Evolutionary conservation across 176 grass and related monocot genomes (phyloP), one percentile per base, ranked within the genome.

Genomic region (Elaeis guineensis): DNA sequence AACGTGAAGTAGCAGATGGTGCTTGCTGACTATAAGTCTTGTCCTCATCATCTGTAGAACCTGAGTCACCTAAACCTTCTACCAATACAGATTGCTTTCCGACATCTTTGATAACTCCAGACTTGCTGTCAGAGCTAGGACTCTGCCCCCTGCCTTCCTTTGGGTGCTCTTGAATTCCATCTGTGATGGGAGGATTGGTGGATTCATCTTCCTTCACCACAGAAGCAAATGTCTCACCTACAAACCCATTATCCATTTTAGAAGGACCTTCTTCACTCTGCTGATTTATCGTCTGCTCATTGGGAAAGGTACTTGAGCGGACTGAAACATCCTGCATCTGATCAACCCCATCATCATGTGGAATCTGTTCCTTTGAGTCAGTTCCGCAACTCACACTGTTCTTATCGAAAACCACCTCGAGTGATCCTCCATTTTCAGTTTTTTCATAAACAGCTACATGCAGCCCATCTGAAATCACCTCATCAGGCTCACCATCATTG

Each of bases 11-110:
- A 54, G 64, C 57, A 57, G 63, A 58, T 18, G 20, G 65, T 75
- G 61, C 44, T 62, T 80, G 69, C 18, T 54, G 61, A 52, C 21
- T 72, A 39, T 51, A 53, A 61, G 55, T 58, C 16, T 68, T 82
- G 56, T 77, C 71, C 52, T 85, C 86, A 67, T 87, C 73, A 69
- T 62, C 69, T 20, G 64, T 67, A 19, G 78, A 84, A 62, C 54
- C 83, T 18, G 64, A 71, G 5, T 57, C 81, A 77, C 68, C 69
- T 69, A 84, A 22, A 54, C 80, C 84, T 69, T 91, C 87, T 0
- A 85, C 65, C 14, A 79, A 15, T 35, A 87, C 69, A 76, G 78
- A 50, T 53, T 89, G 35, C 35, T 14, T 44, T 3, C 35, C 35
- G 0, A 14, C 73, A 14, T 57, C 61, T 50, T 21, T 70, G 32